Percentiles rank a stretch among this genome's conserved stretches.
These are phyloP conservation scores for Pseudoturritis turrita DNA, from an alignment of 345 rosid genomes.

Conservation along the genomic window DNA sequence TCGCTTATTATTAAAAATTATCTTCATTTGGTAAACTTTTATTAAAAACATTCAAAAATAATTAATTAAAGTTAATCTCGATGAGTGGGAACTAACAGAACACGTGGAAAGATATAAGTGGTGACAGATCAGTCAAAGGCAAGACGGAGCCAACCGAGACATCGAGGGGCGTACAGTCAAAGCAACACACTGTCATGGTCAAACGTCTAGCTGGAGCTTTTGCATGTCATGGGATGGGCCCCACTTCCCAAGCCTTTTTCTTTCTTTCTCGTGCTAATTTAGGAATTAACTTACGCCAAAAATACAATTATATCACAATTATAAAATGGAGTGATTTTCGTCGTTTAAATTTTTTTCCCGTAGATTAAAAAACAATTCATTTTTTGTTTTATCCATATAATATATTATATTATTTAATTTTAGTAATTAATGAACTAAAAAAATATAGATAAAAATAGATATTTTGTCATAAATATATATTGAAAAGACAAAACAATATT, in stretches of 20 bases:
- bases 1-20: background rate
- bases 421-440: too few species aligned
- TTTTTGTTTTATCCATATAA: too few species aligned
- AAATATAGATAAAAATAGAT: too few species aligned
- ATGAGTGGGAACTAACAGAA: background rate
- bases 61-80: background rate
- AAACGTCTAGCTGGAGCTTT: conserved; percentile 49
- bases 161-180: conserved; percentile 37
- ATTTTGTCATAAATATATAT: too few species aligned
- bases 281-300: too few species aligned
- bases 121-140: conserved; percentile 30
- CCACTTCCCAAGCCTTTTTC: background rate
- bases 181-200: conserved; percentile 40
- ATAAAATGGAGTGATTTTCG: too few species aligned
- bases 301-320: too few species aligned
- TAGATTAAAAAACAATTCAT: too few species aligned
- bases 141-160: conserved; percentile 19
- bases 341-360: too few species aligned
- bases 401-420: too few species aligned
- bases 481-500: too few species aligned
- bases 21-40: background rate
- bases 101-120: conserved; percentile 11
- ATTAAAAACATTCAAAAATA: background rate
- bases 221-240: conserved; percentile 21
- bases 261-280: background rate